Evolutionary conservation across 1,139 yeast species (phyloP).

Genomic region (Scheffersomyces quercinus): DNA sequence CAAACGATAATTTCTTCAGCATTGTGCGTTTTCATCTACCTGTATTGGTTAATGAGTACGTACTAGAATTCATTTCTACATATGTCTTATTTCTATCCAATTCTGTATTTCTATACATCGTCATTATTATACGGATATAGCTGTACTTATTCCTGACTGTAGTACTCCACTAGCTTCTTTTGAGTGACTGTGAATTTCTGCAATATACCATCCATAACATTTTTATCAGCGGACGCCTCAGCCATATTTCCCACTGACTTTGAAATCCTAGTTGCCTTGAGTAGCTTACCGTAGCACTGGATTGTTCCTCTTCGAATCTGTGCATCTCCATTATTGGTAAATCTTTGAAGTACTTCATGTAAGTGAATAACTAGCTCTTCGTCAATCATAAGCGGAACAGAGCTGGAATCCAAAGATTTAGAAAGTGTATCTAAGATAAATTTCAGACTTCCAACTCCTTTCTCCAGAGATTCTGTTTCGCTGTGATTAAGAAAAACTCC

Average conservation of each 20-base stretch:
- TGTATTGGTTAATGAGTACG: conserved; percentile 4
- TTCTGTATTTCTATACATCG: no score
- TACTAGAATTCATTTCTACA: conserved; percentile 2
- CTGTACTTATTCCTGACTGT: conserved; percentile 21
- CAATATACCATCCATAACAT: conserved; percentile 23
- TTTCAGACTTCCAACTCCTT: conserved; percentile 3
- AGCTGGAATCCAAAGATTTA: conserved; percentile 21
- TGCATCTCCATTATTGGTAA: conserved; percentile 32
- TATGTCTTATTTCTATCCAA: background rate
- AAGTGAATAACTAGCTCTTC: conserved; percentile 25
- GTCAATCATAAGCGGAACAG: conserved; percentile 19
- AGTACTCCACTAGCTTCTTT: conserved; percentile 38
- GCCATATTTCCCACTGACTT: conserved; percentile 7
- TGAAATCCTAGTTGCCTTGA: conserved; percentile 19
- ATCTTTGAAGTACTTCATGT: conserved; percentile 28
- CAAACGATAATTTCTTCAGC: background rate
- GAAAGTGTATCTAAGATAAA: conserved; percentile 25
- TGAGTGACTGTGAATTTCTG: conserved; percentile 33
- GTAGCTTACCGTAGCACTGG: conserved; percentile 40
- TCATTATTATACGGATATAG: no score
- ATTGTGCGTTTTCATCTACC: no score
- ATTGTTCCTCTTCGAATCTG: conserved; percentile 43
- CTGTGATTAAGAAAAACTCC: conserved; percentile 5
- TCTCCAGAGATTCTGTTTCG: background rate
- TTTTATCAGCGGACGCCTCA: conserved; percentile 10